Conservation (phyloP, 257 asterid genomes). For the Solanum virginianum region DNA sequence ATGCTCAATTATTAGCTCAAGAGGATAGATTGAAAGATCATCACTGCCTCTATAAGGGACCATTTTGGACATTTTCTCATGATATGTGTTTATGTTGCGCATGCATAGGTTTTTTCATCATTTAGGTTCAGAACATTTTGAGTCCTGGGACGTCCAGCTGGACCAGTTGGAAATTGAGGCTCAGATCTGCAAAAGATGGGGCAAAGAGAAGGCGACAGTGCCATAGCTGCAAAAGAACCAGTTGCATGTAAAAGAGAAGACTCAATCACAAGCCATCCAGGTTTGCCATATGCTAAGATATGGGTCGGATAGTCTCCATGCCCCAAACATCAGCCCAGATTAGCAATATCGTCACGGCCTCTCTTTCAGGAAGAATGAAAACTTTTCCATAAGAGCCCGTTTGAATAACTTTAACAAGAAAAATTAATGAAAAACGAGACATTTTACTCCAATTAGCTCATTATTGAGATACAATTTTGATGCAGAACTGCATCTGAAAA, state of each 20-base stretch:
- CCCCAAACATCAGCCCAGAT: not conserved
- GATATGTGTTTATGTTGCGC: not conserved
- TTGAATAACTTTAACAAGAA: not conserved
- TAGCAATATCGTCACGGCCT: not conserved
- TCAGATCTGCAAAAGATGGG: not conserved
- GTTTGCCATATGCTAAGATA: conserved; percentile 27
- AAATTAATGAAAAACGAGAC: not conserved
- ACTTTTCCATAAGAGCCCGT: not conserved
- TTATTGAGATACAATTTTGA: not conserved
- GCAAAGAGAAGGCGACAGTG: not conserved
- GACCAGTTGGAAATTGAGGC: not conserved
- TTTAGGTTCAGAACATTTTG: not conserved
- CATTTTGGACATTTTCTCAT: not conserved
- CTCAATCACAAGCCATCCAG: not conserved
- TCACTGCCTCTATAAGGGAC: not conserved
- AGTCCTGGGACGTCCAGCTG: not conserved
- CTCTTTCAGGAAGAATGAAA: not conserved
- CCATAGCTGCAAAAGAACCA: not conserved
- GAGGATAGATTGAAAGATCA: not conserved
- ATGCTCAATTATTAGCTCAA: not conserved
- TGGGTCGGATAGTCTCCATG: not conserved
- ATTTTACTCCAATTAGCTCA: not conserved
- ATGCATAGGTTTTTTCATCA: not conserved
- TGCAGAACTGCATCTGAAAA: not conserved
- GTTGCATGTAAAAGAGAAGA: not conserved